A percentile compares a stretch with the other conserved stretches of the same genome.
These are phyloP conservation scores for Mallotus japonicus DNA, from an alignment of 441 rosid species.

Conservation along the genomic window DNA sequence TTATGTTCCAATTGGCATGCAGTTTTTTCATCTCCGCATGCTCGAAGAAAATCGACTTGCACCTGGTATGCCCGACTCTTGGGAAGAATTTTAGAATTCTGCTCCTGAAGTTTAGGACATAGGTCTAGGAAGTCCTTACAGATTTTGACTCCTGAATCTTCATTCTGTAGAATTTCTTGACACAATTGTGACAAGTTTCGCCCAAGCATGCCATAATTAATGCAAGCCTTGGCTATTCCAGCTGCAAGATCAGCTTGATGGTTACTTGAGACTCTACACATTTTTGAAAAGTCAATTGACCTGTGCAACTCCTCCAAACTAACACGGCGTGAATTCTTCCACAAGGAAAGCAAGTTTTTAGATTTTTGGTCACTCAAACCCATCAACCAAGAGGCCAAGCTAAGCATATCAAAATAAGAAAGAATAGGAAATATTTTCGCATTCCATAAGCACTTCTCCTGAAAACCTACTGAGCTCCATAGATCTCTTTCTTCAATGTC, in stretches of 20 bases:
- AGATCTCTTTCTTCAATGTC: conserved; percentile 70
- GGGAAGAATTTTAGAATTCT: conserved; percentile 82
- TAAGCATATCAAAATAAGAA: conserved; percentile 75
- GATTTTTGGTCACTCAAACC: conserved; percentile 56
- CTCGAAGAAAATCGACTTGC: conserved; percentile 85
- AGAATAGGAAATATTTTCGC: conserved; percentile 80
- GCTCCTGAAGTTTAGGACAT: conserved; percentile 70
- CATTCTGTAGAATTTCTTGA: conserved; percentile 78
- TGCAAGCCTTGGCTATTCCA: conserved; percentile 88
- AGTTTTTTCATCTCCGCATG: conserved; percentile 58
- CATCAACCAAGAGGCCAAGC: conserved; percentile 82
- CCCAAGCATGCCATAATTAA: conserved; percentile 86
- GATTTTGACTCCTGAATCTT: conserved; percentile 51
- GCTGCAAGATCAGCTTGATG: conserved; percentile 95
- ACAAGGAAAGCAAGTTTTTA: conserved; percentile 42
- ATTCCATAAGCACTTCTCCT: conserved; percentile 87
- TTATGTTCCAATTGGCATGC: conserved; percentile 63
- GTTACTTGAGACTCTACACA: conserved; percentile 76
- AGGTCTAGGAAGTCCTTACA: conserved; percentile 70
- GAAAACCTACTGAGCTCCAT: conserved; percentile 54
- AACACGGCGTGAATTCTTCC: conserved; percentile 77
- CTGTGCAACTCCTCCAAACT: conserved; percentile 97
- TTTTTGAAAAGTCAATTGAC: conserved; percentile 78
- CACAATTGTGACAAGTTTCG: conserved; percentile 75
- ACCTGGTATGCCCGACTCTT: conserved; percentile 88